phyloP scores from a whole-genome alignment of 2,329 filamentous ascomycete genomes.

The Fusarium chlamydosporum region DNA sequence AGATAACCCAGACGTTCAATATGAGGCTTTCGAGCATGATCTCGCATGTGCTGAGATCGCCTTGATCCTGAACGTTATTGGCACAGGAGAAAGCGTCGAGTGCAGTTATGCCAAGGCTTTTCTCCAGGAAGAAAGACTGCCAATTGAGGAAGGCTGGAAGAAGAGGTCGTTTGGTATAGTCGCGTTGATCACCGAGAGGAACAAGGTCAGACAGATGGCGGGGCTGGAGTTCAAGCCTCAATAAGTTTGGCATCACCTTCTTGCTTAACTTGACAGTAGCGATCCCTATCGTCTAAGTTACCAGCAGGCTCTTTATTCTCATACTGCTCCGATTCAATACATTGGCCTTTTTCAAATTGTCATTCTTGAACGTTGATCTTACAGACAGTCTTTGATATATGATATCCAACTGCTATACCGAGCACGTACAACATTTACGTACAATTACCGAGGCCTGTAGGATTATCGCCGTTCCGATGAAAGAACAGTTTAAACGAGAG shows the following conservation, averaged over 20 bases:
- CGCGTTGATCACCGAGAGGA: slow-evolving; percentile 19
- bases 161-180: slow-evolving; percentile 32
- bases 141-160: slow-evolving; percentile 41
- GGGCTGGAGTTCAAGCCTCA: slow-evolving; percentile 25
- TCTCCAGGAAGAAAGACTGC: slow-evolving; percentile 40
- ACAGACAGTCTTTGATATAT: too few relatives aligned
- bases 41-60: slow-evolving; percentile 45
- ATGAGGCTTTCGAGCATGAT: slow-evolving; percentile 36
- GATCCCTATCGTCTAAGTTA: background rate
- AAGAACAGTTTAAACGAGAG: background rate
- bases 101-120: slow-evolving; percentile 40
- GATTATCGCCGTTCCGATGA: background rate
- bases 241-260: background rate
- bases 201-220: slow-evolving; percentile 30
- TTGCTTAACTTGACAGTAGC: background rate
- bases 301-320: background rate
- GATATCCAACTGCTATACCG: background rate
- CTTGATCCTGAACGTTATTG: slow-evolving; percentile 42
- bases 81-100: slow-evolving; percentile 30
- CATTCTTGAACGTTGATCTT: too few relatives aligned
- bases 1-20: slow-evolving; percentile 37
- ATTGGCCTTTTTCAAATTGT: background rate
- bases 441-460: background rate
- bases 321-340: background rate
- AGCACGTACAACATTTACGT: background rate